phyloP scores from a whole-genome alignment of 805 yeast species.

The Kregervanrija delftensis region DNA sequence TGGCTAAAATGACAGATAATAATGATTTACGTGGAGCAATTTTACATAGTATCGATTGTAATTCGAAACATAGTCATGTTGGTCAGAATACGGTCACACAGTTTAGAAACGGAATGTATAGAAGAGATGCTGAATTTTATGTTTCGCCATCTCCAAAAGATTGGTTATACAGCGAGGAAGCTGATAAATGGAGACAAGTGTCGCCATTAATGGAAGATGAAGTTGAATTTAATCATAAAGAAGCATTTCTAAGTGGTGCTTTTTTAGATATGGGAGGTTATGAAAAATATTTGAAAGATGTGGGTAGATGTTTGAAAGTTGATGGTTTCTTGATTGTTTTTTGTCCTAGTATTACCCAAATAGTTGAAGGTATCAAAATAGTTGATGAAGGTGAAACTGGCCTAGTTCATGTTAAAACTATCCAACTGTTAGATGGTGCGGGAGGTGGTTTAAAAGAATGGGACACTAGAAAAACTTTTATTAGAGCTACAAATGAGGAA shows the following conservation, averaged over 20 bases:
- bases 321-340: slow-evolving; percentile 40
- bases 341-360: slow-evolving; percentile 43
- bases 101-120: slow-evolving; percentile 37
- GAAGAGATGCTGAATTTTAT: slow-evolving; percentile 39
- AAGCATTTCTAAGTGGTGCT: slow-evolving; percentile 33
- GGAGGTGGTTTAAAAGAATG: slow-evolving; percentile 48
- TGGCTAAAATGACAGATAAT: slow-evolving; percentile 11
- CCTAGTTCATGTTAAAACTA: slow-evolving; percentile 24
- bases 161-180: slow-evolving; percentile 29
- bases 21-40: slow-evolving; percentile 33
- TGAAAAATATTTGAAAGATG: slow-evolving; percentile 25
- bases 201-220: slow-evolving; percentile 9
- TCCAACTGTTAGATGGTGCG: slow-evolving; percentile 39
- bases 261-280: slow-evolving; percentile 44
- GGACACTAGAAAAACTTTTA: slow-evolving; percentile 36
- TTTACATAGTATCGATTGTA: slow-evolving; percentile 39
- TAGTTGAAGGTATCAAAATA: slow-evolving; percentile 32
- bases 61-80: slow-evolving; percentile 31
- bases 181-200: slow-evolving; percentile 19
- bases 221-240: slow-evolving; percentile 14
- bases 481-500: slow-evolving; percentile 33
- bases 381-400: slow-evolving; percentile 10
- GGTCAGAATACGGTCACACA: slow-evolving; percentile 34
- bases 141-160: slow-evolving; percentile 32
- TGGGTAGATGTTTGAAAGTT: slow-evolving; percentile 30